Base-by-base conservation (phyloP, 2,329 filamentous ascomycete species). In the Nothophaeocryptopus gaeumannii region DNA sequence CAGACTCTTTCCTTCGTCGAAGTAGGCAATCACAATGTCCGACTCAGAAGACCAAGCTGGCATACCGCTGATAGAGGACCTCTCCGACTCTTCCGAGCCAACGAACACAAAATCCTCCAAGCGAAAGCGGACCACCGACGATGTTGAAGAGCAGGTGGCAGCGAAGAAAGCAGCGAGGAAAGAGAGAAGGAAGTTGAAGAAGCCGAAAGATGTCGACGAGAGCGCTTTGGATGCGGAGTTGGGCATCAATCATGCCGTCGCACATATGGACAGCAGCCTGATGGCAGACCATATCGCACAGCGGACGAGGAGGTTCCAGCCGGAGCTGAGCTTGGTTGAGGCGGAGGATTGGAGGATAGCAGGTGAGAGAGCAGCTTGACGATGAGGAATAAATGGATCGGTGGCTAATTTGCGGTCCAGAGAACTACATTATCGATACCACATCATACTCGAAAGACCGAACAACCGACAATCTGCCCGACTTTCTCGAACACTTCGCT, bases 261-360 rank as follows among this genome's bases (percentile, higher is more conserved):
- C 83, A 38, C 81, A 83, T 53, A 91, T 96, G 85, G 89, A 96
- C 68, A 85, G 82, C 53, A 82, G 85, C 58, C 77, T 96, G 36
- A 74, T 96, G 39, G 88, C 91, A 1, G 92, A 96, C 67, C 84
- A 96, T 67, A 77, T 96, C 54, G 87, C 87, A 5, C 85, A 93
- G 65, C 82, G 87, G 65, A 85, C 88, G 45, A 82, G 80, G 57
- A 80, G 86, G 16, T 95, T 92, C 64, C 88, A 89, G 46, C 82
- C 81, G 26, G 86, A 96, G 45, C 70, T 96, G 63, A 96, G 88
- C 60, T 75, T 83, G 0, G 80, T 97, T 35, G 93, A 99, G 71
- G 74, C 95, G 30, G 85, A 88, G 49, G 91, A 96, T 66, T 75
- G 89, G 63, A 84, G 87, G 47, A 78, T 97, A 45, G 83, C 89